Evolutionary conservation across 768 basidiomycete species (phyloP), one percentile per base, ranked within the genome.

Genomic region (Trametes coccinea): DNA sequence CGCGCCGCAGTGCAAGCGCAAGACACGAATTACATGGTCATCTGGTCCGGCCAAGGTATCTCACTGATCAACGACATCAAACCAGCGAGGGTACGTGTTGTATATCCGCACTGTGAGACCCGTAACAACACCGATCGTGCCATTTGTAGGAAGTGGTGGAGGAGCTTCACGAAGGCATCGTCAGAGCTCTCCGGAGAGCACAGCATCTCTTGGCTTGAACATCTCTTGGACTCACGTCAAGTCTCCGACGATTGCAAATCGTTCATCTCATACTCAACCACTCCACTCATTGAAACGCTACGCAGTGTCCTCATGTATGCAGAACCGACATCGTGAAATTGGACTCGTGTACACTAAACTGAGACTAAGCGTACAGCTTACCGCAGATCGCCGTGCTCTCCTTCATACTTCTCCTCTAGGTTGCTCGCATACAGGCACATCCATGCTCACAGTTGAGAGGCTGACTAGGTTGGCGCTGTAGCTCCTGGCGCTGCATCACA

Each of bases 21-120:
- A 37, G 83, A 91, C 65, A 69, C 76, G 13, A 56, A 50, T 33
- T 56, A 60, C 43, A 78, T 84, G 60, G 71, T 88, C 2, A 79
- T 85, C 8, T 92, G 90, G 90, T 83, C 87, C 9, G 90, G 90
- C 40, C 79, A 82, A 41, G 84, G 87, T 10, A 81, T 90, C 17
- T 85, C 81, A 13, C 75, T 84, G 52, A 82, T 89, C 73, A 76
- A 78, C 22, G 73, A 76, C 56, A 77, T 81, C 61, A 74, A 73
- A 53, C 65, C 72, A 3, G 78, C 78, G 10, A 72, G 71, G 70
- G 80, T 80, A 27, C 48, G 76, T 43, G 13, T 14, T 43, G 7
- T 69, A 22, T 4, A 11, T 2, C 5, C 5, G 16, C 31, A 41
- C 16, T 33, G 40, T 34, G 11, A 46, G 27, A 40, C 43, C 22